phyloP scores from a whole-genome alignment of 192 early-diverging fungal genomes.

The Backusella parvicylindrica region DNA sequence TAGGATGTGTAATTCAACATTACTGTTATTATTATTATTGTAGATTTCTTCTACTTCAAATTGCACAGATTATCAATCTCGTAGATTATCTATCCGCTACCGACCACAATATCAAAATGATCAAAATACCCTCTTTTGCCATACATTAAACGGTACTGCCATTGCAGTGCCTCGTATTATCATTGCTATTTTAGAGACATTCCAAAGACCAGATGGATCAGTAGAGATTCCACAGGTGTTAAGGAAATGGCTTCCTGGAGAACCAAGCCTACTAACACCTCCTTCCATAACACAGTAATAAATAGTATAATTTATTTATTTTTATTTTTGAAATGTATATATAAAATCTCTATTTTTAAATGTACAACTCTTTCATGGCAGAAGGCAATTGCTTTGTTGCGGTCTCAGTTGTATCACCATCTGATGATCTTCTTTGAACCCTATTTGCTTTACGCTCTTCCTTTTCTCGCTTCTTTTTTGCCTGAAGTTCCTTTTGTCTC shows the following conservation, averaged over 20 bases:
- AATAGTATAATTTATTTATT: no score
- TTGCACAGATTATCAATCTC: conserved; percentile 91
- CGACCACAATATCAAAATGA: conserved; percentile 18
- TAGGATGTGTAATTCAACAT: not conserved
- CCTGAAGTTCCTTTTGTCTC: conserved; percentile 17
- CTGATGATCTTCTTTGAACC: not conserved
- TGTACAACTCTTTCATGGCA: conserved; percentile 11
- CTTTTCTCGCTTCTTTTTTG: conserved; percentile 2
- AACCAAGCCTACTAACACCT: conserved; percentile 2
- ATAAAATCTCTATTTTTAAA: no score
- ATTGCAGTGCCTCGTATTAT: conserved; percentile 85
- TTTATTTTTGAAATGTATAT: no score
- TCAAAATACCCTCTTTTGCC: conserved; percentile 63
- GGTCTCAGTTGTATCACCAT: not conserved
- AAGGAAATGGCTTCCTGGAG: conserved; percentile 57
- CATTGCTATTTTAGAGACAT: conserved; percentile 83
- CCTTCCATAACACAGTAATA: not conserved
- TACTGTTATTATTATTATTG: not conserved
- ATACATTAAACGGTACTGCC: conserved; percentile 91
- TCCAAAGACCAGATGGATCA: conserved; percentile 67
- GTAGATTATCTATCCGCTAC: conserved; percentile 78
- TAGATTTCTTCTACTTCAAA: conserved; percentile 87
- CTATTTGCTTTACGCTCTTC: not conserved
- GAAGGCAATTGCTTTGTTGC: not conserved
- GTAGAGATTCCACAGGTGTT: conserved; percentile 71